Base-by-base conservation (phyloP, 352 stramenopile genomes). In the Blastocystis sp. region DNA sequence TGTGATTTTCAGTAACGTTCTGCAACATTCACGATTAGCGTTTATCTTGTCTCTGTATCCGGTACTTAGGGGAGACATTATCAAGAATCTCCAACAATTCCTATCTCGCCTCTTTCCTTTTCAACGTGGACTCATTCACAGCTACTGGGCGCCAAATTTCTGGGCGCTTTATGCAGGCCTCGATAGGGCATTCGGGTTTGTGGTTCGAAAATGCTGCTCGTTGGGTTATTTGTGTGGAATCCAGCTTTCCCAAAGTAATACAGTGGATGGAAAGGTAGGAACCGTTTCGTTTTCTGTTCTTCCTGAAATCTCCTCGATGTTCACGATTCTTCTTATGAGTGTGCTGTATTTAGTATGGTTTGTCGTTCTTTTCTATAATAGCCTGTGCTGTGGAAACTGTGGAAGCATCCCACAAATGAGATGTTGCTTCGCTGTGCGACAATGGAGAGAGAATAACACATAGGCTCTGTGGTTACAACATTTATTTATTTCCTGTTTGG, bases 71-170 rank as follows among this genome's bases (percentile, higher is more conserved):
- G 37, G 43, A 43, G 39, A 79, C 43, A 16, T 73, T 62, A 0
- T 69, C 41, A 6, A 65, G 50, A 73, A 95, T 88, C 65, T 96
- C 1, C 47, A 76, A 2, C 96, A 98, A 92, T 96, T 99, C 79
- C 70, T 95, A 5, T 92, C 91, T 5, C 93, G 97, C 24, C 92
- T 99, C 11, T 99, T 99, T 91, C 97, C 97, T 0, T 98, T 99
- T 85, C 93, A 95, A 59, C 93, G 97, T 76, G 97, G 97, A 2
- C 92, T 99, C 4, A 96, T 96, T 24, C 97, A 99, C 90, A 95
- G 96, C 24, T 99, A 99, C 92, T 99, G 97, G 97, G 96, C 97
- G 2, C 96, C 96, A 6, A 99, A 99, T 91, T 90, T 98, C 11
- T 99, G 96, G 96, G 96, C 96, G 13, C 88, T 99, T 0, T 99